A percentile compares a stretch with the other conserved stretches of the same genome.
Evolutionary conservation across 257 asterid species (phyloP).

Genomic region (Voacanga thouarsii): DNA sequence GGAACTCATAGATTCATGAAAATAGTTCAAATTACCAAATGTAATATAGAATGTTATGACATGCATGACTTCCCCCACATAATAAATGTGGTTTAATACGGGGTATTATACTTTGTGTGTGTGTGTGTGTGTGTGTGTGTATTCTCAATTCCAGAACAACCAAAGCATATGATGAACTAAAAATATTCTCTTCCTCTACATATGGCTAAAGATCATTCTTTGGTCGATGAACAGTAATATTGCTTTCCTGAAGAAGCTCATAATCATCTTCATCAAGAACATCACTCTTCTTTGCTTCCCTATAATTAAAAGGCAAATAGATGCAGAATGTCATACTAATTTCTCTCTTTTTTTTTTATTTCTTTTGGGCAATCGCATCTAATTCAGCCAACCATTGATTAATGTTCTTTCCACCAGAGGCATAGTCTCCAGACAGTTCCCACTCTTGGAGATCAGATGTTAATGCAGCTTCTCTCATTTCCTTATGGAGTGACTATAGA

Average conservation of each 20-base stretch:
- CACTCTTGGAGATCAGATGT: conserved; percentile 22
- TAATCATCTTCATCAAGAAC: conserved; percentile 90
- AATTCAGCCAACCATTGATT: conserved; percentile 74
- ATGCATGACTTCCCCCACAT: no score
- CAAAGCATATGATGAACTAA: no score
- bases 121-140: no score
- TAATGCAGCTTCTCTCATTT: conserved; percentile 41
- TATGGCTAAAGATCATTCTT: no score
- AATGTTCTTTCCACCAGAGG: conserved; percentile 73
- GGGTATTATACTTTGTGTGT: no score
- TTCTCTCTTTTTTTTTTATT: conserved; percentile 48
- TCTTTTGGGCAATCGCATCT: conserved; percentile 47
- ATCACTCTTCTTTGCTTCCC: conserved; percentile 69
- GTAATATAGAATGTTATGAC: no score
- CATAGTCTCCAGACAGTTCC: no score
- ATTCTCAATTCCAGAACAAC: no score
- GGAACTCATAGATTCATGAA: no score
- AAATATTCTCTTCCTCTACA: no score
- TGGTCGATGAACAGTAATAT: conserved; percentile 85
- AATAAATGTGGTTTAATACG: no score
- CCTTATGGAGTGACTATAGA: conserved; percentile 47
- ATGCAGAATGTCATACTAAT: background rate
- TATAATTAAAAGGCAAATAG: conserved; percentile 17
- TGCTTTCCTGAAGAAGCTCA: conserved; percentile 90
- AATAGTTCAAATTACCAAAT: no score